Conservation (phyloP, 306 rosid species). For the Lupinus albus region DNA sequence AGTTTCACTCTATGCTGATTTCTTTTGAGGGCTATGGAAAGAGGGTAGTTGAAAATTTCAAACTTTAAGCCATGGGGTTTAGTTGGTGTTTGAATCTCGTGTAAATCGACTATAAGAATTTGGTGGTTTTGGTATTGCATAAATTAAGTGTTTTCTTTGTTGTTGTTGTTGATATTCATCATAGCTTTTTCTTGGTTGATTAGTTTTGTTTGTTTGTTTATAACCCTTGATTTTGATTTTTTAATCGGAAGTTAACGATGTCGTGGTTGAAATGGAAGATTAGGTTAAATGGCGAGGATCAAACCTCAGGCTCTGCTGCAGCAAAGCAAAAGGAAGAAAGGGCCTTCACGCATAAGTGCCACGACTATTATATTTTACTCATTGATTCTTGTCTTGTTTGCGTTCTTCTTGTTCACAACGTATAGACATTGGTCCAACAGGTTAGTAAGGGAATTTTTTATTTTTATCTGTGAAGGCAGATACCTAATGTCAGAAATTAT, state of each 20-base stretch:
- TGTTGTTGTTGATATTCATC: slow-evolving; percentile 10
- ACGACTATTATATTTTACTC: slow-evolving; percentile 49
- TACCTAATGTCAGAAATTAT: slow-evolving; percentile 14
- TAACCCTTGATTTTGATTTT: slow-evolving; percentile 30
- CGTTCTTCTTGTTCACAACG: slow-evolving; percentile 50
- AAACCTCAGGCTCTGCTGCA: slow-evolving; percentile 74
- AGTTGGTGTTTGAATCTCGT: slow-evolving; percentile 20
- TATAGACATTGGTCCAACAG: slow-evolving; percentile 66
- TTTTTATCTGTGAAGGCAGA: slow-evolving; percentile 8
- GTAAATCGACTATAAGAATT: background rate
- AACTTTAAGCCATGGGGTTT: slow-evolving; percentile 26
- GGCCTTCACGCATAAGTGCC: slow-evolving; percentile 58
- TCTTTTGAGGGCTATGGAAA: background rate
- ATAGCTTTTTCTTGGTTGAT: slow-evolving; percentile 13
- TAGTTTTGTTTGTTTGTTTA: background rate
- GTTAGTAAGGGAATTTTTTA: slow-evolving; percentile 45
- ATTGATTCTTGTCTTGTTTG: slow-evolving; percentile 54
- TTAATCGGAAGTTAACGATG: slow-evolving; percentile 30
- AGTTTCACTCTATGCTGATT: slow-evolving; percentile 28
- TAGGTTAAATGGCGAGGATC: slow-evolving; percentile 64
- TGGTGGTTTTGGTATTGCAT: slow-evolving; percentile 29
- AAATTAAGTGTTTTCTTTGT: slow-evolving; percentile 8
- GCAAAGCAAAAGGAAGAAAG: slow-evolving; percentile 82
- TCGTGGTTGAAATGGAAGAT: slow-evolving; percentile 37
- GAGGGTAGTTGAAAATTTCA: slow-evolving; percentile 24